Evolutionary conservation across 1,284 basidiomycete genomes (phyloP), one percentile per base, ranked within the genome.

Genomic region (Tetrapyrgos nigripes): DNA sequence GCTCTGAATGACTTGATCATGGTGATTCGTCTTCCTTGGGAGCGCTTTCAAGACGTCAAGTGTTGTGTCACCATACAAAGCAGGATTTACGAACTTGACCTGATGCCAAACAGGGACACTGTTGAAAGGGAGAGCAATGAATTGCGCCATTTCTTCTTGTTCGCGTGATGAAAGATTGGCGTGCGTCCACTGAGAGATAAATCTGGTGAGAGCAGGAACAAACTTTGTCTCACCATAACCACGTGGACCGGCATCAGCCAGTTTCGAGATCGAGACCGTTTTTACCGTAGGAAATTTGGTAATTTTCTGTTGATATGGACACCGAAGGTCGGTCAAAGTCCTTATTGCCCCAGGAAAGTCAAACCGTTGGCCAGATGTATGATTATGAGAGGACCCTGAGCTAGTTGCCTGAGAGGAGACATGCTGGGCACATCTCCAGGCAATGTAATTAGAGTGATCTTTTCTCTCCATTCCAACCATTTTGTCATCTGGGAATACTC

Each of bases 301-400:
- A 21, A 53, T 8, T 24, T 44, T 43, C 13, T 44, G 51, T 3
- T 1, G 23, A n/a, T 27, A 28, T n/a, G 37, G 5, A 21, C 37
- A 53, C 24, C 21, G 13, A 19, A 53, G 4, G 5, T 53, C 51
- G 8, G 21, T 10, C 6, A 53, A n/a, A 19, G 37, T 44, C 9
- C 40, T 21, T 27, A n/a, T n/a, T 2, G 51, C 35, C 2, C 51
- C 51, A 43, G 51, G 51, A 21, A 53, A 53, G 27, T 53, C 51
- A n/a, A 40, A 45, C 19, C 40, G 51, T 17, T 14, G 10, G 14
- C 50, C 50, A 21, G 17, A n/a, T n/a, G n/a, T n/a, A n/a, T n/a
- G n/a, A n/a, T n/a, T n/a, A n/a, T n/a, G n/a, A n/a, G n/a, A n/a
- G n/a, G n/a, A n/a, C n/a, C n/a, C n/a, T n/a, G n/a, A 33, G 31